Evolutionary conservation across 257 asterid species (phyloP), one percentile per base, ranked within the genome.

Genomic region (Rehmannia glutinosa): DNA sequence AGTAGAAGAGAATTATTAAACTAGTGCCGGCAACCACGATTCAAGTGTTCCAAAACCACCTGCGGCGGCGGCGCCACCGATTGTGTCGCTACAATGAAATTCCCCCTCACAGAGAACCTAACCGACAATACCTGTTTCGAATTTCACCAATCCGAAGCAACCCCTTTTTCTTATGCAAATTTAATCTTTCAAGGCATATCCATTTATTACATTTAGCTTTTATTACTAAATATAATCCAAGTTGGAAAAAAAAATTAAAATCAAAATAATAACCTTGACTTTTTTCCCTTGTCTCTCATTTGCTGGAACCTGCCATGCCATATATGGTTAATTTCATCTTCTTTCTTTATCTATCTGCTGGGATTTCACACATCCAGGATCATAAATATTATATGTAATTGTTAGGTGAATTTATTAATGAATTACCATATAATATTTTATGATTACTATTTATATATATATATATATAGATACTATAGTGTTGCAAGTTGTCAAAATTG

Each of bases 21-120:
- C 2, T 5, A 38, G n/a, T n/a, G 49, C 49, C 49, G 66, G 36
- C 35, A 55, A 43, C 46, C 30, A 56, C 60, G 28, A 8, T 25
- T 21, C 4, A 12, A 36, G 32, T 59, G 63, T 50, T 43, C 33
- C 66, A 68, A 51, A 68, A 62, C 73, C 86, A 53, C 58, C 56
- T 4, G 35, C 80, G 78, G 68, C 61, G 80, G 85, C 80, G 78
- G 68, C 79, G 81, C 70, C 84, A 38, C 75, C 72, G 79, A 9
- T 71, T 11, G 58, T 61, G 81, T 66, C 57, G 64, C 74, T 5
- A 23, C 64, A 43, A 24, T 63, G 67, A 68, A 68, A 66, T 25
- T 24, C 72, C 66, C 73, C 63, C 51, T 61, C 71, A 21, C 71
- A 55, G 53, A 64, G 47, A 64, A 57, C 53, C 12, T 63, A 32